phyloP scores from a whole-genome alignment of 176 grass and related monocot genomes.

The Hyparrhenia diplandra region DNA sequence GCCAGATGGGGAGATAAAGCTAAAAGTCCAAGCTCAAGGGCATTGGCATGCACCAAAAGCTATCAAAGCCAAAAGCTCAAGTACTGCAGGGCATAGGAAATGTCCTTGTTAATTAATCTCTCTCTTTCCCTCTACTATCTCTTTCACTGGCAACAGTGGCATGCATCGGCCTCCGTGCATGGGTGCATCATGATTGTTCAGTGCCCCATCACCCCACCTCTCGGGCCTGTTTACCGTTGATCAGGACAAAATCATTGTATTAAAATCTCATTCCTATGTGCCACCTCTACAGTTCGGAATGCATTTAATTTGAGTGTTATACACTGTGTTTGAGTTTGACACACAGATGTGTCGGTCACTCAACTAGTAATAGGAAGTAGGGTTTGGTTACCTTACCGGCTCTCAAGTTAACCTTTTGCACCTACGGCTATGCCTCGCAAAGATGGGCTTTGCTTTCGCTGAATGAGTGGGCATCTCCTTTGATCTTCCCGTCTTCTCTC shows the following conservation, averaged over 20 bases:
- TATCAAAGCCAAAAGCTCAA: slow-evolving; percentile 9
- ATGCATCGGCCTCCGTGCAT: slow-evolving; percentile 34
- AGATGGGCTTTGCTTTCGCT: neutral
- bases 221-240: neutral
- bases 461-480: neutral
- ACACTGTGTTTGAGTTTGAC: too few species aligned
- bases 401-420: neutral
- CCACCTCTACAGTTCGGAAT: too few species aligned
- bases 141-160: neutral
- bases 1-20: slow-evolving; percentile 15
- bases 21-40: slow-evolving; percentile 19
- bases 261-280: too few species aligned
- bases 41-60: slow-evolving; percentile 20
- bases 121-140: too few species aligned
- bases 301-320: too few species aligned
- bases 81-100: neutral
- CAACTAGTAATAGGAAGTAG: too few species aligned
- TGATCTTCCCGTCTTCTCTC: neutral
- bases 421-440: slow-evolving; percentile 6
- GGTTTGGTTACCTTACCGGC: neutral
- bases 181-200: neutral
- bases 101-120: neutral
- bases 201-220: neutral
- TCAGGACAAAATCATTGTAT: too few species aligned
- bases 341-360: too few species aligned